phyloP scores from a whole-genome alignment of 257 asterid genomes.

The Orobanche coerulescens region DNA sequence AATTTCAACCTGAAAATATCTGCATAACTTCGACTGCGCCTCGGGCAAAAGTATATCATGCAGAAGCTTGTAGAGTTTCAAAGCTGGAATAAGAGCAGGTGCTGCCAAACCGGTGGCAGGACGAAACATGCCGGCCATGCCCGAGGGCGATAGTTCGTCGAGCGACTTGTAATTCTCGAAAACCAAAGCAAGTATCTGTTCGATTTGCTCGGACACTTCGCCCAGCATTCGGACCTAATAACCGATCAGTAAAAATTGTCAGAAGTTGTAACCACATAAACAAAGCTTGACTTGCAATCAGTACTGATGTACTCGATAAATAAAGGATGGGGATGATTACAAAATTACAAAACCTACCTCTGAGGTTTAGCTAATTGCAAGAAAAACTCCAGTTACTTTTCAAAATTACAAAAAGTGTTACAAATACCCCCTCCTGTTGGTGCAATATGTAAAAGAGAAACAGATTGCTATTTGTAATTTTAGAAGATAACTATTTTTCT shows the following conservation, averaged over 20 bases:
- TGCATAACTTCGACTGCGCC: constrained; percentile 62
- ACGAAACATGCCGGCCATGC: constrained; percentile 52
- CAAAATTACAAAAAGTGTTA: no score
- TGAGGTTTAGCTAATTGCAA: not conserved
- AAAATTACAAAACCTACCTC: not conserved
- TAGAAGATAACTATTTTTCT: not conserved
- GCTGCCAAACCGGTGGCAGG: constrained; percentile 63
- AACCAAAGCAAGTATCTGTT: constrained; percentile 51
- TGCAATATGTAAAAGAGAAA: not conserved
- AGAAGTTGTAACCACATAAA: constrained; percentile 13
- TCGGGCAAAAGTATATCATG: constrained; percentile 66
- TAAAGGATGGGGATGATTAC: not conserved
- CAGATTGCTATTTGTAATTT: not conserved
- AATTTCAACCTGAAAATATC: constrained; percentile 71
- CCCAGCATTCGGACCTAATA: constrained; percentile 73
- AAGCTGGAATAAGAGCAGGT: constrained; percentile 70
- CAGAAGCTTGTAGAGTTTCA: constrained; percentile 68
- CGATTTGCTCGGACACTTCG: constrained; percentile 71
- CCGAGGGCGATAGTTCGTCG: constrained; percentile 63
- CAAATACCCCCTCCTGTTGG: not conserved
- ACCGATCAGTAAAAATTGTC: constrained; percentile 16
- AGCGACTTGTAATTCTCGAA: constrained; percentile 83
- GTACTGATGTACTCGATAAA: not conserved
- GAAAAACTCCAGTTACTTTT: no score
- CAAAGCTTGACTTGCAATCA: not conserved